phyloP scores from a whole-genome alignment of 2,329 filamentous ascomycete genomes.

The Cladorrhinum sp. region DNA sequence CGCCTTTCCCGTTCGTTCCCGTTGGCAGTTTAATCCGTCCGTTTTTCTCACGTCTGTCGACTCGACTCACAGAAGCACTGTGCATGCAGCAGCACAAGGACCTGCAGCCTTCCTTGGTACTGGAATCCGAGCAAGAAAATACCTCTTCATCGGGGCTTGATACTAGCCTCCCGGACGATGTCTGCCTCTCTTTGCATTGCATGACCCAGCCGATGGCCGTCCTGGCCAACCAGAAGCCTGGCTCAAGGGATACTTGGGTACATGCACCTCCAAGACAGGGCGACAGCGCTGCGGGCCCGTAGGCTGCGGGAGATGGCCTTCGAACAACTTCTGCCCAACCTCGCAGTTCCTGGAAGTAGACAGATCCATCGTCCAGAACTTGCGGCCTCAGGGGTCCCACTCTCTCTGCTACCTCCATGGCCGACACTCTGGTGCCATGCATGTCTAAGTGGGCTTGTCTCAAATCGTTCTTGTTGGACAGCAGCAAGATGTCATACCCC shows the following conservation, averaged over 20 bases:
- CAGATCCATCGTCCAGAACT: conserved; percentile 9
- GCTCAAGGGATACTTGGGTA: conserved; percentile 7
- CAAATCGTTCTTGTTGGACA: conserved; percentile 18
- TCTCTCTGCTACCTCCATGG: conserved; percentile 9
- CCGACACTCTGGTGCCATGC: conserved; percentile 11
- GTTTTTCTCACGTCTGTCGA: not conserved
- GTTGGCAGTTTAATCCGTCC: conserved; percentile 1
- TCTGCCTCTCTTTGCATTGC: conserved; percentile 2
- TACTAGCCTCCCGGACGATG: conserved; percentile 13
- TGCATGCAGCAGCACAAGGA: conserved; percentile 5
- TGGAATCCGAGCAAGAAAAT: not conserved
- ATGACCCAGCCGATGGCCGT: conserved; percentile 12
- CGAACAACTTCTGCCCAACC: conserved; percentile 18
- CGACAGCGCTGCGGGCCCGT: conserved; percentile 7
- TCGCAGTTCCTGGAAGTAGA: conserved; percentile 11
- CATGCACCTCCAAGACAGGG: conserved; percentile 4
- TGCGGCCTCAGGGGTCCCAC: conserved; percentile 13
- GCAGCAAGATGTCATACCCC: conserved; percentile 18
- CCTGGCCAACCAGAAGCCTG: conserved; percentile 15
- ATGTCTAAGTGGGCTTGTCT: conserved; percentile 19
- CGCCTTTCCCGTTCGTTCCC: not conserved
- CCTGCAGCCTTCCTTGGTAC: not conserved
- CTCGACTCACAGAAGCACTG: conserved; percentile 3
- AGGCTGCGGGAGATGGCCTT: conserved; percentile 1
- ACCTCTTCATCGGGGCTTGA: conserved; percentile 3